phyloP scores from a whole-genome alignment of 2,329 filamentous ascomycete genomes.

The Clarireedia hainanense region DNA sequence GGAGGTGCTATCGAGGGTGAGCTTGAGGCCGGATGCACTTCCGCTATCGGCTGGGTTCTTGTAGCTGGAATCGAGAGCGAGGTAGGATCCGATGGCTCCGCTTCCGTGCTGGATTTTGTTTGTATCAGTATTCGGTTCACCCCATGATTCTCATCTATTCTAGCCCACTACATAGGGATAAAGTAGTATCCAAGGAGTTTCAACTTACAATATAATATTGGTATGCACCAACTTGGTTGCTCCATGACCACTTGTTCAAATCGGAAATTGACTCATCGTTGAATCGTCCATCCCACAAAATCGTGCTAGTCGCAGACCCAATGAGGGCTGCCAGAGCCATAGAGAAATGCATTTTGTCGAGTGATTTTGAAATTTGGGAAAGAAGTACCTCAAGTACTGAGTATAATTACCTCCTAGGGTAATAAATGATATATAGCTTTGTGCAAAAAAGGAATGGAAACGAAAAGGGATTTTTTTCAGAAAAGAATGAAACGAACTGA shows the following conservation, averaged over 20 bases:
- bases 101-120: constrained; percentile 44
- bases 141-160: too few relatives aligned
- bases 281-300: constrained; percentile 60
- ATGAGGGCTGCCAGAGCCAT: constrained; percentile 18
- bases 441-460: neutral
- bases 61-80: constrained; percentile 39
- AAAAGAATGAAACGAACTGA: constrained; percentile 10
- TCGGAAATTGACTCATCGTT: constrained; percentile 49
- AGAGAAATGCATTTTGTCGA: constrained; percentile 20
- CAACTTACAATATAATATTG: constrained; percentile 58
- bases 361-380: neutral
- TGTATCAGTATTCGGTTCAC: constrained; percentile 1
- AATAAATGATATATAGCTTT: neutral
- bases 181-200: neutral
- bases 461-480: neutral
- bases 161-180: neutral
- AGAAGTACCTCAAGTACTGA: constrained; percentile 3
- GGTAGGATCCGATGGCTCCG: constrained; percentile 31
- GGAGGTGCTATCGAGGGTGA: constrained; percentile 55
- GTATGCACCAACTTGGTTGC: constrained; percentile 61
- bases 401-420: neutral
- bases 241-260: constrained; percentile 56
- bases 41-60: constrained; percentile 48
- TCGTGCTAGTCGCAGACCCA: constrained; percentile 32
- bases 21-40: constrained; percentile 57